A percentile compares a stretch with the other conserved stretches of the same genome.
These are phyloP conservation scores for Porphyrellus cyaneotinctus DNA, from an alignment of 768 basidiomycete species.

Conservation along the genomic window DNA sequence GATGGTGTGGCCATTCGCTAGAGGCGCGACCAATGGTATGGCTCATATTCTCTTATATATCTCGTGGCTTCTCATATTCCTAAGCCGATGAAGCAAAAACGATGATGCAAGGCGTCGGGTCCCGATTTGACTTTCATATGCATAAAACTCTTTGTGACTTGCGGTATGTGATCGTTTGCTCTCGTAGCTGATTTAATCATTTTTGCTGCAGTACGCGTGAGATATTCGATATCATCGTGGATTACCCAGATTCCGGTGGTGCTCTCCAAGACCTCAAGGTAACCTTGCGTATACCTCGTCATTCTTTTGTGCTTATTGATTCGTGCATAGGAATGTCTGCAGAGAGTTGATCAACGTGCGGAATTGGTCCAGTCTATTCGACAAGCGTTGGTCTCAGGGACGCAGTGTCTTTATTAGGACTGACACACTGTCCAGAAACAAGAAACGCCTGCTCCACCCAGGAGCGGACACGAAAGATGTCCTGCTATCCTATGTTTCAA, in stretches of 20 bases:
- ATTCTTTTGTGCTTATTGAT: not conserved
- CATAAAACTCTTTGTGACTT: constrained; percentile 88
- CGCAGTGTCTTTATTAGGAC: not conserved
- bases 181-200: not conserved
- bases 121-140: constrained; percentile 88
- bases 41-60: constrained; percentile 16
- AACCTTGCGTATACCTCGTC: not conserved
- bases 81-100: constrained; percentile 66
- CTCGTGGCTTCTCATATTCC: constrained; percentile 4
- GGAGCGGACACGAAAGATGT: constrained; percentile 94
- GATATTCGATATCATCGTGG: constrained; percentile 95
- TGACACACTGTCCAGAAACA: constrained; percentile 51
- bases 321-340: constrained; percentile 60
- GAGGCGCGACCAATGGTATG: constrained; percentile 54
- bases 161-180: constrained; percentile 47
- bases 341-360: constrained; percentile 74
- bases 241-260: constrained; percentile 82
- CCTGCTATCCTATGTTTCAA: constrained; percentile 83
- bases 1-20: constrained; percentile 79
- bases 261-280: constrained; percentile 87
- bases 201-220: constrained; percentile 56
- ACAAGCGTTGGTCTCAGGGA: constrained; percentile 53
- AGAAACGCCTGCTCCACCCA: constrained; percentile 86
- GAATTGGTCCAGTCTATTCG: constrained; percentile 74
- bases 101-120: constrained; percentile 73